Base-by-base conservation (phyloP, 192 early-diverging fungal species). In the Jimgerdemannia flammicorona region DNA sequence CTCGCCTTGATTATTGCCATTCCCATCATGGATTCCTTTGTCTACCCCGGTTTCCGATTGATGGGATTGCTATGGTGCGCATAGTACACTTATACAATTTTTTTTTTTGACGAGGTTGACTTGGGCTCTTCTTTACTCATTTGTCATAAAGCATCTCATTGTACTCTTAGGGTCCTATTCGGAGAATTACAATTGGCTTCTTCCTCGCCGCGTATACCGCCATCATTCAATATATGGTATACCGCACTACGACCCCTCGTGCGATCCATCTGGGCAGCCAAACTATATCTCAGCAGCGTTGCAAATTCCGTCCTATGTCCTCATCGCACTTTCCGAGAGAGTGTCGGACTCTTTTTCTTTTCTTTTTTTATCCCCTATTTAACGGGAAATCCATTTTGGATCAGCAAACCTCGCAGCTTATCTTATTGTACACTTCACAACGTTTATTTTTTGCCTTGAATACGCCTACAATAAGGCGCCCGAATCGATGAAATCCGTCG, bases 171-270 rank as follows among this genome's bases (percentile, higher is more conserved):
- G 78, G 87, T 42, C 91, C 92, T 17, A 81, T 94, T 44, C 67
- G 80, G 59, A 88, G 92, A 66, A 93, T 94, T 65, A 76, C 86
- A 43, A 72, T 91, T 49, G 93, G 93, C 40, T 92, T 94, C 81
- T 67, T 90, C 43, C 83, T 91, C 18, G 81, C 82, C 67, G 77
- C 85, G 49, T 91, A 88, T 69, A 83, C 88, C 2, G 87, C 92
- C 8, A 75, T 86, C 68, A 76, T 92, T 43, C 93, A 94, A 74
- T 75, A 81, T 44, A 70, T 83, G 70, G 87, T 94, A 63, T 93
- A 93, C 83, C 82, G 74, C 40, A 74, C 83, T 0, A 75, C n/a
- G 72, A 72, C 75, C 72, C 85, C 76, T 14, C 71, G 75, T 77
- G 77, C 43, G 74, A 80, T 49, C 74, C 80, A 40, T 66, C 74